phyloP scores from a whole-genome alignment of 768 basidiomycete genomes.

The Tulasnella sp. region DNA sequence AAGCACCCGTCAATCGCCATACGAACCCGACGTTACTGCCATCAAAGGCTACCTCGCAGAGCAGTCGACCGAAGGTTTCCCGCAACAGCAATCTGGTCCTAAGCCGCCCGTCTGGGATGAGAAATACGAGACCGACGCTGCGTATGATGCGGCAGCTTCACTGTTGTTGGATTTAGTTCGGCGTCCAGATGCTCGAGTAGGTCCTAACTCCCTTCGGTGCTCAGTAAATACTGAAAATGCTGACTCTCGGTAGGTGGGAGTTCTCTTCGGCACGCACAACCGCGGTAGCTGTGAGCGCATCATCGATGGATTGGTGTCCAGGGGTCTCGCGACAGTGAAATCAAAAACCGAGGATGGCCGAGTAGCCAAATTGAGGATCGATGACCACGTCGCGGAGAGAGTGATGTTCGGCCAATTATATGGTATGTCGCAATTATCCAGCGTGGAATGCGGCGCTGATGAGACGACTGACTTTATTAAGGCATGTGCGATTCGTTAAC shows the following conservation, averaged over 20 bases:
- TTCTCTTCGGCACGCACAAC: conserved; percentile 86
- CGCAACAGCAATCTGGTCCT: not conserved
- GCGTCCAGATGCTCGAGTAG: not conserved
- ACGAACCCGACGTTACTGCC: conserved; percentile 6
- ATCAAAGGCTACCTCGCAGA: not conserved
- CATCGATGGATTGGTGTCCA: conserved; percentile 48
- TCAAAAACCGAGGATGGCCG: conserved; percentile 25
- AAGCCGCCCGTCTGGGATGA: conserved; percentile 55
- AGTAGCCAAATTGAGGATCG: conserved; percentile 33
- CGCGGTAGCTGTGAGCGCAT: conserved; percentile 57
- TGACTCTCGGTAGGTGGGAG: conserved; percentile 38
- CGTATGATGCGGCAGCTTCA: conserved; percentile 44
- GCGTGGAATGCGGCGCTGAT: not conserved
- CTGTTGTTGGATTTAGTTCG: conserved; percentile 1
- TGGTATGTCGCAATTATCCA: conserved; percentile 40
- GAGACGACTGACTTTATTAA: conserved; percentile 28
- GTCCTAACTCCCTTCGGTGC: conserved; percentile 48
- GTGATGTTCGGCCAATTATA: conserved; percentile 75
- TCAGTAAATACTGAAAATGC: conserved; percentile 33
- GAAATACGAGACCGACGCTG: conserved; percentile 65
- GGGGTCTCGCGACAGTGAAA: conserved; percentile 44
- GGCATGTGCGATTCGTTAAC: conserved; percentile 85
- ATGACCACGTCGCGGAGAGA: conserved; percentile 51
- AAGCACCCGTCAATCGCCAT: conserved; percentile 40
- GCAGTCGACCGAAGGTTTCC: not conserved